A percentile compares a stretch with the other conserved stretches of the same genome.
phyloP scores from a whole-genome alignment of 23 red algal genomes.

The Gracilaria domingensis region DNA sequence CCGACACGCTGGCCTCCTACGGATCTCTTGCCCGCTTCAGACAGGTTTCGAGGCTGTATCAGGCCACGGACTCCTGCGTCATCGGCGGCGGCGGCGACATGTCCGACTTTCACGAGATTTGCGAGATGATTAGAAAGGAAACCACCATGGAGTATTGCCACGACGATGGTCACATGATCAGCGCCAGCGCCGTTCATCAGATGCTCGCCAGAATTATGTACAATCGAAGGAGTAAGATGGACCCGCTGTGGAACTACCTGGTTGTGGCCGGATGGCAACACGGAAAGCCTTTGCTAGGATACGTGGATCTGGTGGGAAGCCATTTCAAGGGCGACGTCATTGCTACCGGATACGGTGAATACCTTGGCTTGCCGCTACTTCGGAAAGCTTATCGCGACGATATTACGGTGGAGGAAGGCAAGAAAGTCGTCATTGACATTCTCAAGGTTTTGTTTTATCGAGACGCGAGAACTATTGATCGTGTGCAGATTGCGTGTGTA shows the following conservation, averaged over 20 bases:
- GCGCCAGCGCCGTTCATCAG: constrained; percentile 77
- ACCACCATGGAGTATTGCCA: constrained; percentile 68
- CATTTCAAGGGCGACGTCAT: constrained; percentile 85
- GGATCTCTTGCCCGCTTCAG: constrained; percentile 94
- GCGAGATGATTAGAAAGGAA: constrained; percentile 55
- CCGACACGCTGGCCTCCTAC: constrained; percentile 97
- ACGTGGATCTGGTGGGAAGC: constrained; percentile 89
- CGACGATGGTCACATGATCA: constrained; percentile 74
- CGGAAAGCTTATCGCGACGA: constrained; percentile 86
- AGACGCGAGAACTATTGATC: constrained; percentile 87
- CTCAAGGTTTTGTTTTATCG: constrained; percentile 96
- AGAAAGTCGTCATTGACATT: constrained; percentile 68
- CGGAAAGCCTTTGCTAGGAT: constrained; percentile 64
- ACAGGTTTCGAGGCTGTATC: constrained; percentile 68
- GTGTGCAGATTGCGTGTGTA: constrained; percentile 79
- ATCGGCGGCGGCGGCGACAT: constrained; percentile 90
- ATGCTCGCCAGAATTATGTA: constrained; percentile 94
- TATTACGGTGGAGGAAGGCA: constrained; percentile 87
- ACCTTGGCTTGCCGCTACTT: constrained; percentile 90
- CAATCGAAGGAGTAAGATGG: constrained; percentile 84
- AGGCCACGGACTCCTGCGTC: constrained; percentile 60
- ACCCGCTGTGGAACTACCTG: constrained; percentile 93
- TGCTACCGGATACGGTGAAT: constrained; percentile 89
- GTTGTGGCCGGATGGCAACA: constrained; percentile 79
- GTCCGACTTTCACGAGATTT: constrained; percentile 90